A percentile compares a stretch with the other conserved stretches of the same genome.
phyloP scores from a whole-genome alignment of 2,329 filamentous ascomycete genomes.

The Teratosphaeria gauchensis region DNA sequence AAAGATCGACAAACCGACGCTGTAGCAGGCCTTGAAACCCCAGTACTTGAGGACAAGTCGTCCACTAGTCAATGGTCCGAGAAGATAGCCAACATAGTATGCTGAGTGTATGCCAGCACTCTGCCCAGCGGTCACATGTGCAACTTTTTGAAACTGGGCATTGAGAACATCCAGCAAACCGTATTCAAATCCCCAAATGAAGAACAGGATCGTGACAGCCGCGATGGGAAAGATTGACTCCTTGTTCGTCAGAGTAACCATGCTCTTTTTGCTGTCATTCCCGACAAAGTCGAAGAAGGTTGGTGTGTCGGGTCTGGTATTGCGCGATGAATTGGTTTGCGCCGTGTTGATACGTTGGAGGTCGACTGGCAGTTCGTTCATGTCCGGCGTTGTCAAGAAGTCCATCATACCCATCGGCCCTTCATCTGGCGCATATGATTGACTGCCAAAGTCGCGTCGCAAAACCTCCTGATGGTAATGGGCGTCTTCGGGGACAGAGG shows the following conservation, averaged over 20 bases:
- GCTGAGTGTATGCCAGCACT: conserved; percentile 58
- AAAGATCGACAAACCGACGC: conserved; percentile 51
- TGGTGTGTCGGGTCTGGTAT: conserved; percentile 28
- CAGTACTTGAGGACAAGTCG: conserved; percentile 46
- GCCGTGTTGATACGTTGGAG: conserved; percentile 30
- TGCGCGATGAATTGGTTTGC: conserved; percentile 29
- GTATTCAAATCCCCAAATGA: conserved; percentile 86
- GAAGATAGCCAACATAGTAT: conserved; percentile 63
- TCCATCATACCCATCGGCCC: conserved; percentile 39
- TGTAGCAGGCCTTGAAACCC: conserved; percentile 55
- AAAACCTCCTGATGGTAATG: conserved; percentile 12
- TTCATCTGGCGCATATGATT: conserved; percentile 5
- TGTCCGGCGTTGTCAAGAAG: conserved; percentile 43
- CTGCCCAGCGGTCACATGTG: conserved; percentile 51
- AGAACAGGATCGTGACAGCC: conserved; percentile 71
- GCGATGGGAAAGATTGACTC: conserved; percentile 64
- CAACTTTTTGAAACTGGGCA: conserved; percentile 54
- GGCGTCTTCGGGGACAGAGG: conserved; percentile 11
- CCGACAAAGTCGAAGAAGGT: conserved; percentile 71
- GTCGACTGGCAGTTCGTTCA: conserved; percentile 17
- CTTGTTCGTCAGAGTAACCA: conserved; percentile 52
- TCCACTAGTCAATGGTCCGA: conserved; percentile 60
- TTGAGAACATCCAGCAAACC: conserved; percentile 78
- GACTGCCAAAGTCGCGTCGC: conserved; percentile 16
- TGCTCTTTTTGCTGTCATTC: conserved; percentile 58